These are phyloP conservation scores for Uronychia setigera DNA, from an alignment of 73 alveolate genomes.

Conservation along the genomic window DNA sequence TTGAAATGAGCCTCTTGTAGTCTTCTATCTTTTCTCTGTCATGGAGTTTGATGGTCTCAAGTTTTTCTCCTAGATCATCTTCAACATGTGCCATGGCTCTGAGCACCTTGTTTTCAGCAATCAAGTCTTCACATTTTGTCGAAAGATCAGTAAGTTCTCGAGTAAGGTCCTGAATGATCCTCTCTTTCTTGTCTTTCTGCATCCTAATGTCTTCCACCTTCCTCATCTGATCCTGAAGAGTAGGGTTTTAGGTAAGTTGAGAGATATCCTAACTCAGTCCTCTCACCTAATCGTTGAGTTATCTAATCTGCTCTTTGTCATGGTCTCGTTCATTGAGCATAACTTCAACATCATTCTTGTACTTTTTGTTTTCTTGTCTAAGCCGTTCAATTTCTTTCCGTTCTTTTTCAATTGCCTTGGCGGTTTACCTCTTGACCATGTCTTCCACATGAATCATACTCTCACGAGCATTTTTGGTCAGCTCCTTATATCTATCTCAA, in stretches of 20 bases:
- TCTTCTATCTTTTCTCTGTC: slow-evolving; percentile 94
- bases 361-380: slow-evolving; percentile 56
- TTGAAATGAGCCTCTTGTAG: slow-evolving; percentile 91
- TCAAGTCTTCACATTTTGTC: slow-evolving; percentile 79
- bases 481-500: not conserved
- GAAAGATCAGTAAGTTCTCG: slow-evolving; percentile 69
- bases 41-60: slow-evolving; percentile 85
- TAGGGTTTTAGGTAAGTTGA: slow-evolving; percentile 65
- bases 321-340: slow-evolving; percentile 49
- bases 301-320: slow-evolving; percentile 19
- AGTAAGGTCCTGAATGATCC: slow-evolving; percentile 38
- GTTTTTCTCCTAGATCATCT: slow-evolving; percentile 90
- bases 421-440: not conserved
- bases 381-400: slow-evolving; percentile 27
- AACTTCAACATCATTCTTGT: slow-evolving; percentile 32
- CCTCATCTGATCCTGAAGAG: slow-evolving; percentile 59
- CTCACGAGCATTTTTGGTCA: not conserved
- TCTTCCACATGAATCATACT: slow-evolving; percentile 2
- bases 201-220: slow-evolving; percentile 53
- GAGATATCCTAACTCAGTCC: slow-evolving; percentile 63
- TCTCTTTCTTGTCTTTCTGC: slow-evolving; percentile 57
- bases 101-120: slow-evolving; percentile 94
- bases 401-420: slow-evolving; percentile 48
- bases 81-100: slow-evolving; percentile 96
- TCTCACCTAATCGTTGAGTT: slow-evolving; percentile 60